Percentiles rank a stretch among this genome's conserved stretches.
Evolutionary conservation across 2,329 filamentous ascomycete genomes (phyloP).

Genomic region (Fusarium sp.): DNA sequence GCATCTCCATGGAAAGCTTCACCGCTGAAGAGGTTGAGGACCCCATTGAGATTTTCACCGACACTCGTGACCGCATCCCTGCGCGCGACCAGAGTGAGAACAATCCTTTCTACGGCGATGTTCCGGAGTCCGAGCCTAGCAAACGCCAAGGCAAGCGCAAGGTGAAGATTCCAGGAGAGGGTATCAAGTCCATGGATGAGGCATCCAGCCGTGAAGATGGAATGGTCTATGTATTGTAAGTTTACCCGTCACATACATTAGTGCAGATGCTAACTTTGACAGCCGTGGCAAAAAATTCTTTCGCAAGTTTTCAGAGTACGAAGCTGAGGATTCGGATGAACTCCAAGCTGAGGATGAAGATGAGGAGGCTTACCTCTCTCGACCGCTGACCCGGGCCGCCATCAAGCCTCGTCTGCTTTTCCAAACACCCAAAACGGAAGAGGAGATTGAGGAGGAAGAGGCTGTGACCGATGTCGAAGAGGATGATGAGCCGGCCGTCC

Average conservation of each 20-base stretch:
- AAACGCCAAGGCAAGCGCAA: conserved; percentile 71
- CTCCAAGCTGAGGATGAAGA: conserved; percentile 56
- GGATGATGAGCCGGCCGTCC: conserved; percentile 46
- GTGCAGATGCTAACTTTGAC: conserved; percentile 35
- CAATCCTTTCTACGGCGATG: conserved; percentile 79
- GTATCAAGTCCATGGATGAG: conserved; percentile 73
- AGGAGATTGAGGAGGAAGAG: conserved; percentile 71
- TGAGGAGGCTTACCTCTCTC: conserved; percentile 53
- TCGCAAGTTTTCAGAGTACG: conserved; percentile 73
- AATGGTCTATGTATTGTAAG: conserved; percentile 84
- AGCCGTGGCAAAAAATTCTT: conserved; percentile 87
- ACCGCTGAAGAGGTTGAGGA: conserved; percentile 69
- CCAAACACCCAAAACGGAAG: conserved; percentile 65
- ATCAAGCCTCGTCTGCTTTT: conserved; percentile 83
- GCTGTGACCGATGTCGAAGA: conserved; percentile 72
- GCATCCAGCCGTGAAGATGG: conserved; percentile 78
- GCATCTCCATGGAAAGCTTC: conserved; percentile 72
- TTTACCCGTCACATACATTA: conserved; percentile 47
- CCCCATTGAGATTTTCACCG: conserved; percentile 82
- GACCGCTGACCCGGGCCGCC: conserved; percentile 75
- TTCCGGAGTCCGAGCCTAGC: conserved; percentile 56
- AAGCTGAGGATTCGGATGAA: conserved; percentile 52
- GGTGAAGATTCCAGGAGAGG: conserved; percentile 71
- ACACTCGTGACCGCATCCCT: conserved; percentile 84
- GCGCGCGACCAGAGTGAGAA: conserved; percentile 75